Percentiles rank a stretch among this genome's conserved stretches.
phyloP scores from a whole-genome alignment of 2,329 filamentous ascomycete genomes.

The Botrytis byssoidea region DNA sequence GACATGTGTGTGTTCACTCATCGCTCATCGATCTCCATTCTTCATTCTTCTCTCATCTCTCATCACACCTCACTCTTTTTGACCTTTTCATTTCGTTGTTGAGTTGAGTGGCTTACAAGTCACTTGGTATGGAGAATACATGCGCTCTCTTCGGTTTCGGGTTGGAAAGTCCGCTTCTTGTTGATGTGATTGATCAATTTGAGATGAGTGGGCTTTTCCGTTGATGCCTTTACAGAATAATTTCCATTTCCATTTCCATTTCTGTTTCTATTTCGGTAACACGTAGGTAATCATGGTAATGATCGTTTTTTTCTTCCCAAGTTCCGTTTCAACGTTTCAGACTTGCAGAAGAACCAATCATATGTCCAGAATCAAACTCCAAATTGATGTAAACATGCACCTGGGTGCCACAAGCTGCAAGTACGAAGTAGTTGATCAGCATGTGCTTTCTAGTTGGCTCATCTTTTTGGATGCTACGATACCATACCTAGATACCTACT shows the following conservation, averaged over 20 bases:
- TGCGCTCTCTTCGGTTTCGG: background rate
- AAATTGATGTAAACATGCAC: background rate
- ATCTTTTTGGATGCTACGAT: background rate
- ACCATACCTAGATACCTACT: background rate
- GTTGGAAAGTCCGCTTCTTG: background rate
- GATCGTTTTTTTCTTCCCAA: background rate
- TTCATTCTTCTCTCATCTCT: too few relatives aligned
- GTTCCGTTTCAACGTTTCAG: conserved; percentile 11
- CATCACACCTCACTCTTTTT: background rate
- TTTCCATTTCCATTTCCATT: background rate
- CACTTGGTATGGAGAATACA: background rate
- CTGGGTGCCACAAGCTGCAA: background rate
- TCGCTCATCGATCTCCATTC: too few relatives aligned
- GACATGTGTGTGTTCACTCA: background rate
- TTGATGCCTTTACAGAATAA: background rate
- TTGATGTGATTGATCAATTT: background rate
- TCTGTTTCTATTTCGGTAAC: conserved; percentile 5
- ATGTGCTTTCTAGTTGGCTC: background rate
- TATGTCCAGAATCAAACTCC: background rate
- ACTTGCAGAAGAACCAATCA: conserved; percentile 8
- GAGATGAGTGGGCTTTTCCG: background rate
- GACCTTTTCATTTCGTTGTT: background rate
- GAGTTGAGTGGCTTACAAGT: background rate
- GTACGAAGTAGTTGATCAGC: background rate
- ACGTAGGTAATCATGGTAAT: background rate